A percentile compares a stretch with the other conserved stretches of the same genome.
Evolutionary conservation across 163 green algal genomes (phyloP).

Genomic region (Scenedesmus sp.): DNA sequence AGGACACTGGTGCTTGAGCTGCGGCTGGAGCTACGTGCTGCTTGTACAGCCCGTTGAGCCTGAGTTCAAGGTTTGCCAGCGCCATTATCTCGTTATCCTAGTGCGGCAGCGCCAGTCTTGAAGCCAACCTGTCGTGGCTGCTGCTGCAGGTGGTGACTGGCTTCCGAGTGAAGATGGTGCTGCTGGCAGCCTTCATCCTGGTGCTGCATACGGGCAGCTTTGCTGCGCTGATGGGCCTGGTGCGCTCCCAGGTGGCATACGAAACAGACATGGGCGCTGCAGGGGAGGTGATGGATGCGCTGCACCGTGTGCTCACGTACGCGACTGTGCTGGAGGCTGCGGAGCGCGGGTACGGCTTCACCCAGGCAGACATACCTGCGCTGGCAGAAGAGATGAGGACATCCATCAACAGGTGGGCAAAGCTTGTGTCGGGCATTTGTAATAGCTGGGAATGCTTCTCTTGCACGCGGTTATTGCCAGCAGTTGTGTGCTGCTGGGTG

Average conservation of each 20-base stretch:
- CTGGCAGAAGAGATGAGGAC: constrained; percentile 13
- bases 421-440: not conserved
- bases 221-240: constrained; percentile 49
- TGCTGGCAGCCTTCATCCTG: constrained; percentile 49
- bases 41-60: too few relatives aligned
- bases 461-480: not conserved
- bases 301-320: constrained; percentile 21
- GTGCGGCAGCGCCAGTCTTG: not conserved
- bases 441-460: not conserved
- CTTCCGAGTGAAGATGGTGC: constrained; percentile 52
- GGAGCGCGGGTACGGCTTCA: constrained; percentile 41
- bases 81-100: too few relatives aligned
- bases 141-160: constrained; percentile 22
- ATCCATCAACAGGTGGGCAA: constrained; percentile 39
- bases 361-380: not conserved
- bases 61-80: too few relatives aligned
- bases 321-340: constrained; percentile 40
- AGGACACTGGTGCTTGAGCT: too few relatives aligned
- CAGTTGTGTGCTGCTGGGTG: not conserved
- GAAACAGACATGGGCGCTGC: constrained; percentile 48
- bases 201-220: constrained; percentile 57
- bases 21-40: too few relatives aligned
- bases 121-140: not conserved
- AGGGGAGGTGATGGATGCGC: constrained; percentile 36
- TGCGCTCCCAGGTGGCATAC: constrained; percentile 37